Evolutionary conservation across 1,284 basidiomycete species (phyloP).

Genomic region (Leccinum griseonigrum): DNA sequence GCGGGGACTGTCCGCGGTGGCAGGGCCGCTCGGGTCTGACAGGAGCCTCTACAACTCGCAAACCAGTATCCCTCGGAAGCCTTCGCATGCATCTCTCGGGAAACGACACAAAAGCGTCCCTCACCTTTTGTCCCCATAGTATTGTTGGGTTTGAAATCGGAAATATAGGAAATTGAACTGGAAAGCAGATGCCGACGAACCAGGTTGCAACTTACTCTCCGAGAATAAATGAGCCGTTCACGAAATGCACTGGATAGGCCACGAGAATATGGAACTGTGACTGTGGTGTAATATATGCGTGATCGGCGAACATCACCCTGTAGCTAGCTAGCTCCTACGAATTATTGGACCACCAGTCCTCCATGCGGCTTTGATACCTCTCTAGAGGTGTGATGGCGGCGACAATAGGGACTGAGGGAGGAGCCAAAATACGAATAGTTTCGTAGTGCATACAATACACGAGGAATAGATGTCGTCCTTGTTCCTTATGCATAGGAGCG

Average conservation of each 20-base stretch:
- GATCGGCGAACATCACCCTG: constrained; percentile 20
- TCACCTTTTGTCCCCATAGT: constrained; percentile 3
- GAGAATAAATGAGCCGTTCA: constrained; percentile 14
- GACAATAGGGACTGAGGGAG: constrained; percentile 17
- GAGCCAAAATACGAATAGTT: constrained; percentile 11
- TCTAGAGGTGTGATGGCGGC: constrained; percentile 26
- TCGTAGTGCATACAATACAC: constrained; percentile 24
- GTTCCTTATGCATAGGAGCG: constrained; percentile 1
- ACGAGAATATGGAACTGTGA: constrained; percentile 16
- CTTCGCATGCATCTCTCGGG: background rate
- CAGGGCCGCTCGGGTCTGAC: background rate
- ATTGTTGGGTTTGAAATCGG: background rate
- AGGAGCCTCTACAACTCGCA: background rate
- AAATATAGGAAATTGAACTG: constrained; percentile 8
- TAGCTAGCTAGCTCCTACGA: constrained; percentile 5
- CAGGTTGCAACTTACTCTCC: constrained; percentile 5
- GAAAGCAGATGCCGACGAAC: constrained; percentile 9
- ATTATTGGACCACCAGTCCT: constrained; percentile 25
- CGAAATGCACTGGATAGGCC: constrained; percentile 5
- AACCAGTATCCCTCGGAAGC: background rate
- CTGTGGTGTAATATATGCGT: constrained; percentile 23
- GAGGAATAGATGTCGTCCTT: constrained; percentile 17
- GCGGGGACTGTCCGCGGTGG: background rate
- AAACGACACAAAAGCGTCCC: background rate
- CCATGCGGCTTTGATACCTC: constrained; percentile 23